phyloP scores from a whole-genome alignment of 1,284 basidiomycete genomes.

The Vanrija sp. region DNA sequence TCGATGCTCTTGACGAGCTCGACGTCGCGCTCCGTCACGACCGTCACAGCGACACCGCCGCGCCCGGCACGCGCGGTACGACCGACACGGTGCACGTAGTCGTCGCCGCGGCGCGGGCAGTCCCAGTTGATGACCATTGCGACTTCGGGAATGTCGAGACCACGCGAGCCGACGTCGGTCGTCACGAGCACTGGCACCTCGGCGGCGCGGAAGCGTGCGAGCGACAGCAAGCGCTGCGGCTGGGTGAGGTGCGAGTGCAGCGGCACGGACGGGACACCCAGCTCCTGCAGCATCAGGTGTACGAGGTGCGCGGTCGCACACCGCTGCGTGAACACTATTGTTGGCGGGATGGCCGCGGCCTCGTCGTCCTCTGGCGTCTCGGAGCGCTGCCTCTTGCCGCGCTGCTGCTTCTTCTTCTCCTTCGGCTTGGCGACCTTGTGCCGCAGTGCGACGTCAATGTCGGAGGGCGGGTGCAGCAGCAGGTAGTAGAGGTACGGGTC shows the following conservation, averaged over 20 bases:
- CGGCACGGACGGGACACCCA: slow-evolving; percentile 78
- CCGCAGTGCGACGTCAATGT: slow-evolving; percentile 52
- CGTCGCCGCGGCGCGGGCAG: slow-evolving; percentile 60
- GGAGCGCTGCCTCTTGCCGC: slow-evolving; percentile 27
- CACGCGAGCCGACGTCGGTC: slow-evolving; percentile 91
- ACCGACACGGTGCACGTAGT: slow-evolving; percentile 61
- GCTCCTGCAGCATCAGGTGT: slow-evolving; percentile 70
- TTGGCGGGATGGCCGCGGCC: slow-evolving; percentile 65
- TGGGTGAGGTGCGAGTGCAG: slow-evolving; percentile 89
- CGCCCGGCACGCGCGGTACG: slow-evolving; percentile 91
- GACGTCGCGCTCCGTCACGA: slow-evolving; percentile 91
- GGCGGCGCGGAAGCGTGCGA: slow-evolving; percentile 80
- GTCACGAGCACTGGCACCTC: slow-evolving; percentile 88
- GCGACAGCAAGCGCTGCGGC: slow-evolving; percentile 74
- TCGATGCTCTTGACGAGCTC: slow-evolving; percentile 80
- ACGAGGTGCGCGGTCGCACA: slow-evolving; percentile 86
- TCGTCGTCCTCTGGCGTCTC: slow-evolving; percentile 42
- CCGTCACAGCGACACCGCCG: slow-evolving; percentile 83
- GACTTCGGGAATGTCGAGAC: slow-evolving; percentile 91
- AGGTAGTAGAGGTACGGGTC: slow-evolving; percentile 90
- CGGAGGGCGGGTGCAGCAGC: slow-evolving; percentile 79
- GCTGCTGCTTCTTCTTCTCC: not conserved
- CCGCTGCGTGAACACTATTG: slow-evolving; percentile 90
- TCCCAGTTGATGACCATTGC: slow-evolving; percentile 98
- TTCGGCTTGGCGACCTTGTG: slow-evolving; percentile 35